Evolutionary conservation across 2,329 filamentous ascomycete genomes (phyloP).

Genomic region (Pseudogymnoascus sp.): DNA sequence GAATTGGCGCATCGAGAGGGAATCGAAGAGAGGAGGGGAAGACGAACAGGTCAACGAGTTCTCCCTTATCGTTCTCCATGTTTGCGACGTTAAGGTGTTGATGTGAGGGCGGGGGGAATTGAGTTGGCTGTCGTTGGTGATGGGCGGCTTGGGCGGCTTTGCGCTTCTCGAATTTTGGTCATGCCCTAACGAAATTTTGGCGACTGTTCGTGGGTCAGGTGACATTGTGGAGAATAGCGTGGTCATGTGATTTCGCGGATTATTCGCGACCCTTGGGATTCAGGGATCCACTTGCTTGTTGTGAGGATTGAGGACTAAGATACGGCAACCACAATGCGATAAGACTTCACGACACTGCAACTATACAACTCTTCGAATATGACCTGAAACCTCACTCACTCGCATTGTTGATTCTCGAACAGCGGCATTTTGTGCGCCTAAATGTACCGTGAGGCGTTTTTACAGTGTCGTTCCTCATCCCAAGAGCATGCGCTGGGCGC

Average conservation of each 20-base stretch:
- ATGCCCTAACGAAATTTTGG: constrained; percentile 10
- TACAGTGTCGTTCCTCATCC: constrained; percentile 21
- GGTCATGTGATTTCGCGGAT: constrained; percentile 9
- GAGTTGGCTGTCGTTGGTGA: constrained; percentile 14
- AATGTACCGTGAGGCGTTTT: background rate
- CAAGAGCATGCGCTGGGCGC: constrained; percentile 22
- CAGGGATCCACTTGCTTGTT: constrained; percentile 1
- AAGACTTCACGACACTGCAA: background rate
- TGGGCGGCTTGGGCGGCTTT: constrained; percentile 8
- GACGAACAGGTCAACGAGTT: constrained; percentile 96
- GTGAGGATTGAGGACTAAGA: background rate
- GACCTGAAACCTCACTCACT: background rate
- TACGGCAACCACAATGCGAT: constrained; percentile 1
- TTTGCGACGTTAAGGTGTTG: constrained; percentile 42
- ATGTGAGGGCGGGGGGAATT: constrained; percentile 26
- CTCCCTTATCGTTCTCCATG: constrained; percentile 99
- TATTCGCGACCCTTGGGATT: constrained; percentile 5
- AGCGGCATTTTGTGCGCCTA: background rate
- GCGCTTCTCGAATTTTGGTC: constrained; percentile 10
- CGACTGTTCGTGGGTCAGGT: constrained; percentile 11
- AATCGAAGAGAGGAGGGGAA: constrained; percentile 4
- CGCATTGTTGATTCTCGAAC: background rate
- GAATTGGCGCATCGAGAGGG: constrained; percentile 7
- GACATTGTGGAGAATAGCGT: background rate
- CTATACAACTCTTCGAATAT: background rate